Base-by-base conservation (phyloP, 306 rosid genomes). In the Abrus precatorius region DNA sequence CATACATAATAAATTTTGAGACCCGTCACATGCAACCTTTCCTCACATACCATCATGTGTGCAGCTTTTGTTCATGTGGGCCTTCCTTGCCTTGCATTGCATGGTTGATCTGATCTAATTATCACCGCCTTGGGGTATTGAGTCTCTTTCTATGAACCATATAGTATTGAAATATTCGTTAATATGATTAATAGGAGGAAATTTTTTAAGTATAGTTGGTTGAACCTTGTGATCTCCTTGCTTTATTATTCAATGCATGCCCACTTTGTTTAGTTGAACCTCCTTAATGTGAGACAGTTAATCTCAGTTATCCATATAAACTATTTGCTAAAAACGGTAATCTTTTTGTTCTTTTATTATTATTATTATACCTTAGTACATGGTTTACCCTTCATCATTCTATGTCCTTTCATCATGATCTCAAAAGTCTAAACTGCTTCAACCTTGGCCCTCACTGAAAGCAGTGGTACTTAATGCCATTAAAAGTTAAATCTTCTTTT, bases 1-100 rank as follows among this genome's bases (percentile, higher is more conserved):
- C 80, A 73, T 74, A 5, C 57, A 75, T 65, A 74, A 80, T 82
- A 67, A 53, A 57, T 80, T 49, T 36, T 1, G 74, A 69, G 80
- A 84, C 70, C 67, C 38, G 57, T 87, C 91, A 82, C 92, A 80
- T 85, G 91, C 76, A 78, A 59, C 38, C 80, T 78, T 74, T 82
- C 84, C 84, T 29, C 74, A 12, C 63, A 41, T 83, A 38, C 67
- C 56, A 28, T 45, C 47, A 34, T 64, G 71, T 50, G 49, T 69
- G 28, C 55, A 80, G 43, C 79, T 60, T 79, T 72, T 40, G 20
- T 36, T 53, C 34, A 84, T 53, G 90, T 87, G 94, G 90, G 38
- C 87, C 92, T 78, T 73, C 69, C 73, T 75, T 62, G 13, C 77
- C 64, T 72, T 64, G 78, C 45, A 30, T 77, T 80, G 36, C 40